Conservation (phyloP, 176 grass and related monocot genomes). For the Bolboschoenus planiculmis region DNA sequence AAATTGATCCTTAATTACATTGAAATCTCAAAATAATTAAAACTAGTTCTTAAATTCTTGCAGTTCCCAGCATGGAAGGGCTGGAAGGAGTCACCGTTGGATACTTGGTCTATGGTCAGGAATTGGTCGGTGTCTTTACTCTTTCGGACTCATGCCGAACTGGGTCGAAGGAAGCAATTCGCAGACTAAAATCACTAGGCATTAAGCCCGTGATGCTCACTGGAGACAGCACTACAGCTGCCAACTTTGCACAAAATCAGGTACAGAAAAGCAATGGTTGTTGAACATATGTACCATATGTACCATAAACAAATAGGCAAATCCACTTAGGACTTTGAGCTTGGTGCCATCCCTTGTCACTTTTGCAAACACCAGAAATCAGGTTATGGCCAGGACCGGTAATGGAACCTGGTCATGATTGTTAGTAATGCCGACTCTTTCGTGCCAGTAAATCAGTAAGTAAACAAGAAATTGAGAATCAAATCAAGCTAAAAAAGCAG, state of each 20-base stretch:
- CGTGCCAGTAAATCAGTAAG: background rate
- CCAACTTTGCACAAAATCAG: conserved; percentile 73
- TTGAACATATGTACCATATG: background rate
- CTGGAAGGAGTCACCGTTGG: conserved; percentile 61
- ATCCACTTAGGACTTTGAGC: background rate
- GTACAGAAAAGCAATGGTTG: conserved; percentile 26
- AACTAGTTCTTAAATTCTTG: conserved; percentile 13
- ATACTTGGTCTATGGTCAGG: conserved; percentile 43
- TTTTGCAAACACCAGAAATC: background rate
- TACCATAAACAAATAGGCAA: background rate
- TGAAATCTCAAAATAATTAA: background rate
- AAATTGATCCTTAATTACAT: background rate
- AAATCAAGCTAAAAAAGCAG: background rate
- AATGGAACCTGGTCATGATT: background rate
- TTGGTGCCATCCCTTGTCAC: background rate
- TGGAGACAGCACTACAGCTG: conserved; percentile 64
- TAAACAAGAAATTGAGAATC: background rate
- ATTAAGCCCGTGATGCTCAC: conserved; percentile 91
- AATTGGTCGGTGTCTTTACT: conserved; percentile 68
- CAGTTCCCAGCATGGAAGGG: conserved; percentile 52
- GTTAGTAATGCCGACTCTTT: background rate
- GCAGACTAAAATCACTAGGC: conserved; percentile 60
- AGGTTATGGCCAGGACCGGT: background rate
- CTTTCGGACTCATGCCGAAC: conserved; percentile 82
- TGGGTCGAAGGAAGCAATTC: conserved; percentile 70